Conservation (phyloP, 129 eudicot species). For the Daucus carota region DNA sequence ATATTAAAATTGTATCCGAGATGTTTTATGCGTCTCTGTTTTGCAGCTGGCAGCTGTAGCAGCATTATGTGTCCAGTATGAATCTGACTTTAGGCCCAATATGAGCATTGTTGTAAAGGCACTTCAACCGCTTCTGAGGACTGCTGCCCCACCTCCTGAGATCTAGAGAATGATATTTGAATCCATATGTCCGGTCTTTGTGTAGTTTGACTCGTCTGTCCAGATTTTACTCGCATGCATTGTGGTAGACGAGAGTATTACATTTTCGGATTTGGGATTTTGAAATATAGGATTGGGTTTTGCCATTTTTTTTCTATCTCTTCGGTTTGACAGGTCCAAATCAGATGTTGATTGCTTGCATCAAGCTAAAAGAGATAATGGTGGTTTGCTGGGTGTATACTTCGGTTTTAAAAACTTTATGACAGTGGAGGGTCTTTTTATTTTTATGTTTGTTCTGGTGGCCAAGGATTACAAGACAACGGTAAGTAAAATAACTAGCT, state of each 20-base stretch:
- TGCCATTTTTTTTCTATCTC: too few relatives aligned
- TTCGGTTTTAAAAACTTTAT: background rate
- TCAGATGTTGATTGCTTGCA: background rate
- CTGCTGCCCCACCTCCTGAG: slow-evolving; percentile 1
- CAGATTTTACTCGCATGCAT: too few relatives aligned
- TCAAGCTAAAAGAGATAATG: background rate
- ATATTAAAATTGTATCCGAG: background rate
- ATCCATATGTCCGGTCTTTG: background rate
- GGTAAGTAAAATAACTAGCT: too few relatives aligned
- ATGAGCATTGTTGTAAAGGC: slow-evolving; percentile 8
- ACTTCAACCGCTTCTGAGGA: slow-evolving; percentile 8
- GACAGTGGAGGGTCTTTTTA: background rate
- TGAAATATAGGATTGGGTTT: background rate
- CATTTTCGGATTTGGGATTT: background rate
- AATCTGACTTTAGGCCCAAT: slow-evolving; percentile 3
- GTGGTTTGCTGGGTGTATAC: background rate
- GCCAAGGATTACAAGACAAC: too few relatives aligned
- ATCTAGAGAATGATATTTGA: background rate
- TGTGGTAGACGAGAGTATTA: too few relatives aligned
- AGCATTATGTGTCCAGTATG: slow-evolving; percentile 10
- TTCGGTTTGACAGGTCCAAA: background rate
- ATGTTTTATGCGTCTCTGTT: background rate
- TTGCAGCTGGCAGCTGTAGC: slow-evolving; percentile 12
- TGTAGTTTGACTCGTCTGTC: background rate
- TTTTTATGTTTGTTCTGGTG: too few relatives aligned